These are phyloP conservation scores for Scalesia atractyloides DNA, from an alignment of 129 eudicot genomes.

Conservation along the genomic window DNA sequence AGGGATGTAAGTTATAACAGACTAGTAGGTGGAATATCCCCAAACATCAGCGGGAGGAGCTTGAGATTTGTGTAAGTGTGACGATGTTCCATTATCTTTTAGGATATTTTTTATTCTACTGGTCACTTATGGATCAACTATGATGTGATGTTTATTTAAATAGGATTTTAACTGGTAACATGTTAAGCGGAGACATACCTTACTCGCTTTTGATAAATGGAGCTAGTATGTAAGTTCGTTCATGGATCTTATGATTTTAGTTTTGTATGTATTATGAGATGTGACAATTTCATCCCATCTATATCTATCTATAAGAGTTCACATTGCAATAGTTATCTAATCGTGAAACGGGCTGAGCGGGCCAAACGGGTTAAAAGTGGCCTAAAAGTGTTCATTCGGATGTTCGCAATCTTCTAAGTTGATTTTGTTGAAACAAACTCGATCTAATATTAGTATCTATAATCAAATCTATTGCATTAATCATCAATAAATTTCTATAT, in stretches of 20 bases:
- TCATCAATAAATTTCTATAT: neutral
- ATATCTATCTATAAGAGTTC: neutral
- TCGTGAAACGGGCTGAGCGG: neutral
- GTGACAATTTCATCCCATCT: neutral
- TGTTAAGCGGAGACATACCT: constrained; percentile 70
- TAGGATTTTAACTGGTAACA: constrained; percentile 73
- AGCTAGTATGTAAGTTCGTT: constrained; percentile 58
- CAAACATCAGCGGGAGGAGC: constrained; percentile 47
- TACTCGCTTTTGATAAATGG: constrained; percentile 63
- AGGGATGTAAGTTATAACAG: constrained; percentile 56
- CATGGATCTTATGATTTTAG: neutral
- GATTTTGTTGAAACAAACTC: neutral
- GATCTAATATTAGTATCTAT: neutral
- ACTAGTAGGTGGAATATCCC: constrained; percentile 61
- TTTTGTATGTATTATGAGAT: neutral
- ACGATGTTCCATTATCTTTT: neutral
- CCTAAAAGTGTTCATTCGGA: neutral
- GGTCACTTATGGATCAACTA: constrained; percentile 14
- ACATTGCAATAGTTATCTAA: constrained; percentile 1
- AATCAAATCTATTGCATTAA: neutral
- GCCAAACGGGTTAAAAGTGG: neutral
- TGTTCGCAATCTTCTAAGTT: neutral
- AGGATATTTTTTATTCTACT: neutral
- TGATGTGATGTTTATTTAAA: constrained; percentile 15
- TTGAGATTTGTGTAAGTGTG: constrained; percentile 62